A percentile compares a stretch with the other conserved stretches of the same genome.
phyloP scores from a whole-genome alignment of 108 stramenopile genomes.

The Pseudonitzschia multiseries region DNA sequence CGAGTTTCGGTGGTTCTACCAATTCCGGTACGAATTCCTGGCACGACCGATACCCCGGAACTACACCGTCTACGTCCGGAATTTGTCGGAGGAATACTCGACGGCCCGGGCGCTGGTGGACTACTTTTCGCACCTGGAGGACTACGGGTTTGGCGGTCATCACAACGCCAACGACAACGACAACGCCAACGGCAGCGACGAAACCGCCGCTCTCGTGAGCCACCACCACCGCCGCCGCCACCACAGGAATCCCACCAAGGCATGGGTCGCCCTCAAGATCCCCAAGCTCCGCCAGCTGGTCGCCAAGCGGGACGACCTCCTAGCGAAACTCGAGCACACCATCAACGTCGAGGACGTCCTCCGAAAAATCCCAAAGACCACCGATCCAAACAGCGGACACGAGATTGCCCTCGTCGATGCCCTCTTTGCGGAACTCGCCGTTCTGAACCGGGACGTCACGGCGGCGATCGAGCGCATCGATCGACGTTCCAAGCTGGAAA shows the following conservation, averaged over 20 bases:
- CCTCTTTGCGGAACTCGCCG: conserved; percentile 22
- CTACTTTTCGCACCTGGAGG: conserved; percentile 39
- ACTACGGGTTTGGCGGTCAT: background rate
- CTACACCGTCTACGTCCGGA: conserved; percentile 45
- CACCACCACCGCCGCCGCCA: no score
- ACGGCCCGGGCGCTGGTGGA: conserved; percentile 38
- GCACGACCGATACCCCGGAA: conserved; percentile 41
- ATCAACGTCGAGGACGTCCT: conserved; percentile 40
- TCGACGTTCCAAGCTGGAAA: background rate
- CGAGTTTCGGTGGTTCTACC: conserved; percentile 69
- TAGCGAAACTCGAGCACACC: conserved; percentile 61
- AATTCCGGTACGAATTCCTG: conserved; percentile 49
- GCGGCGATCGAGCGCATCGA: conserved; percentile 26
- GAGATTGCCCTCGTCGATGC: conserved; percentile 1
- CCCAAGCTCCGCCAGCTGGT: conserved; percentile 50
- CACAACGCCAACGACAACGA: background rate
- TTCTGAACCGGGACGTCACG: conserved; percentile 42
- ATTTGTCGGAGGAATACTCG: conserved; percentile 47
- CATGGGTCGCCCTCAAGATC: conserved; percentile 39
- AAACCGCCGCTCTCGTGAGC: no score
- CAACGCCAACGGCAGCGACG: conserved; percentile 21
- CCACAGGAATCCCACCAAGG: background rate
- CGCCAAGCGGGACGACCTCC: conserved; percentile 39
- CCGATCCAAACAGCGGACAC: conserved; percentile 18
- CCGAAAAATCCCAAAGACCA: conserved; percentile 23